Percentiles rank a stretch among this genome's conserved stretches.
Evolutionary conservation across 495 filamentous ascomycete species (phyloP).

Genomic region (Lophium mytilinum): DNA sequence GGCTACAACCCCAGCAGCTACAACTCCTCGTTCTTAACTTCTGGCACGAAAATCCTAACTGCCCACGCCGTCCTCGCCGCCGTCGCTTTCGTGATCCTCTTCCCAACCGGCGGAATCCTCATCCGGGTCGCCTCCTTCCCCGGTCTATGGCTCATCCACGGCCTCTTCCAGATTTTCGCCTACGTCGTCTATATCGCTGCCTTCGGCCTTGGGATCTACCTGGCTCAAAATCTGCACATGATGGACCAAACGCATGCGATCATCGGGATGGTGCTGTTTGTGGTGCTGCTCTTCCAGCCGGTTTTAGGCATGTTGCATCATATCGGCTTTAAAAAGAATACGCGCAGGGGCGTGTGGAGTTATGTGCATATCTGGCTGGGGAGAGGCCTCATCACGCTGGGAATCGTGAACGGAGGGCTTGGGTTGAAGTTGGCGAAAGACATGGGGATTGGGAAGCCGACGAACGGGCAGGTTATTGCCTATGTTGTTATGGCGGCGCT

Average conservation of each 20-base stretch:
- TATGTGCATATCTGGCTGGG: constrained; percentile 18
- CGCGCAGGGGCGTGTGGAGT: constrained; percentile 3
- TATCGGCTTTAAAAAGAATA: constrained; percentile 14
- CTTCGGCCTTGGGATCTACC: constrained; percentile 21
- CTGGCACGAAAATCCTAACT: background rate
- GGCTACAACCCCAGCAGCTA: no score
- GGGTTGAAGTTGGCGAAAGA: constrained; percentile 20
- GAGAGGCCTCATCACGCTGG: constrained; percentile 23
- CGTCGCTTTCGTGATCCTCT: constrained; percentile 26
- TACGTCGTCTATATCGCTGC: constrained; percentile 21
- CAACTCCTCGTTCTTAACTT: no score
- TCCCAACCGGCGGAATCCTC: constrained; percentile 26
- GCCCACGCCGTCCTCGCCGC: constrained; percentile 23
- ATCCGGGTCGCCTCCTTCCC: constrained; percentile 16
- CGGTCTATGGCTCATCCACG: constrained; percentile 22
- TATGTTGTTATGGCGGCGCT: constrained; percentile 24
- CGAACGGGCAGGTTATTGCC: background rate
- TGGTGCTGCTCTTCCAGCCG: constrained; percentile 14
- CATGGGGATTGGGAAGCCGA: background rate
- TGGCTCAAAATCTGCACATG: constrained; percentile 2
- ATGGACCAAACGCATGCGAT: constrained; percentile 1
- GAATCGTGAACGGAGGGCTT: constrained; percentile 31
- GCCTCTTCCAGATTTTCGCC: constrained; percentile 15
- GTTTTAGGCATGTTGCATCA: constrained; percentile 13
- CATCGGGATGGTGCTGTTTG: constrained; percentile 18